Evolutionary conservation across 192 early-diverging fungal genomes (phyloP).

Genomic region (Fimicolochytrium jonesii): DNA sequence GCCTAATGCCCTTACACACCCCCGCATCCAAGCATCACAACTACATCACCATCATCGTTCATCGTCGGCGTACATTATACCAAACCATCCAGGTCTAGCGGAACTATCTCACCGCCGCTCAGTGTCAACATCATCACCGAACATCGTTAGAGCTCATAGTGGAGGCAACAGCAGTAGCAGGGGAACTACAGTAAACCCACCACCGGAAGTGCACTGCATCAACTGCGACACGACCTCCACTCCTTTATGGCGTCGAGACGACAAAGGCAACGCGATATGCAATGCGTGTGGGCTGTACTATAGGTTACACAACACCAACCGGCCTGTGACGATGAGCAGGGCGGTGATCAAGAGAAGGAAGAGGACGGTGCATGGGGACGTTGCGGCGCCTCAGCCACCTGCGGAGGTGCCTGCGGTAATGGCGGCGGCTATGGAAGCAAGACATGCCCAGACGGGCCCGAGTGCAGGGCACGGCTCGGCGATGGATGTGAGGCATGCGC

Average conservation of each 20-base stretch:
- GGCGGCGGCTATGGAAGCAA: neutral
- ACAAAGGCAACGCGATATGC: slow-evolving; percentile 66
- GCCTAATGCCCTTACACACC: too few relatives aligned
- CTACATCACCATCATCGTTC: neutral
- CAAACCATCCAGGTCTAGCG: neutral
- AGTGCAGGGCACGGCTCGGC: neutral
- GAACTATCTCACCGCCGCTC: neutral
- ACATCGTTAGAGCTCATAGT: neutral
- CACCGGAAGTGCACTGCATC: slow-evolving; percentile 30
- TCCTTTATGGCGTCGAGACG: slow-evolving; percentile 48
- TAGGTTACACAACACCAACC: slow-evolving; percentile 69
- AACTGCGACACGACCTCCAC: slow-evolving; percentile 46
- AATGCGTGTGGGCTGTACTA: slow-evolving; percentile 92
- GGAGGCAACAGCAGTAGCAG: neutral
- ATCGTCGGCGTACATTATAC: neutral
- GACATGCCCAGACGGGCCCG: neutral
- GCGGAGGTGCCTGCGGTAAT: neutral
- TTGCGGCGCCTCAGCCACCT: neutral
- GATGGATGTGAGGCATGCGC: too few relatives aligned
- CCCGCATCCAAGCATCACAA: neutral
- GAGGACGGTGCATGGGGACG: neutral
- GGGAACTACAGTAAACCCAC: neutral
- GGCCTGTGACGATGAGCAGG: slow-evolving; percentile 71
- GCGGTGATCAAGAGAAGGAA: slow-evolving; percentile 60
- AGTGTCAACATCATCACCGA: neutral